Base-by-base conservation (phyloP, 2,329 filamentous ascomycete species). In the Paraphoma sp. region DNA sequence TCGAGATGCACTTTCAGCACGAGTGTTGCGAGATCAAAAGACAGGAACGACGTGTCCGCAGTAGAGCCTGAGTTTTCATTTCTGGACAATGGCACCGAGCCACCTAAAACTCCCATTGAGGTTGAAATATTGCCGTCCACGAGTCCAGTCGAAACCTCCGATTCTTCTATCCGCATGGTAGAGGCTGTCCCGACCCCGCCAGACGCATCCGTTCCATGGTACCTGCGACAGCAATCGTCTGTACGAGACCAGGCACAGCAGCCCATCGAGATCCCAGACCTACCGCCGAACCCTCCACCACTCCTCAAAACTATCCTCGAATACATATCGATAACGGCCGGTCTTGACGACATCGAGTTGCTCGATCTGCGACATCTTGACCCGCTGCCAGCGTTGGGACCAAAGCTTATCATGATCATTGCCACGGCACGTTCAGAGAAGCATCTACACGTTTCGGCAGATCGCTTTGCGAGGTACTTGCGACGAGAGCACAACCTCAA, bases 341-440 rank as follows among this genome's bases (percentile, higher is more conserved):
- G 95, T 36, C 81, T 99, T 41, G 92, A 97, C 72, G 86, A 93
- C 54, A 81, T 99, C 45, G 83, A 83, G 1, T 78, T 99, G 6
- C 82, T 97, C 46, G 95, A 99, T 71, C 82, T 99, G 31, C 91
- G 95, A 54, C 80, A 86, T 38, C 83, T 98, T 48, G 91, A 97
- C 67, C 93, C 93, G 0, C 91, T 93, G 0, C 89, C 94, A 0
- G 93, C 93, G 0, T 84, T 99, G 1, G 95, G 95, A 1, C 87
- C 91, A 1, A 93, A 94, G 68, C 83, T 97, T 29, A 84, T 99
- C 51, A 98, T 98, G 95, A 79, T 99, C 30, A 87, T 99, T 62
- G 93, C 90, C 41, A 97, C 93, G 8, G 92, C 94, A 12, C 89
- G 95, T 56, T 96, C 92, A 68, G 92, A 97, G 76, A 93, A 94